phyloP scores from a whole-genome alignment of 176 grass and related monocot species.

The Cenchrus americanus region DNA sequence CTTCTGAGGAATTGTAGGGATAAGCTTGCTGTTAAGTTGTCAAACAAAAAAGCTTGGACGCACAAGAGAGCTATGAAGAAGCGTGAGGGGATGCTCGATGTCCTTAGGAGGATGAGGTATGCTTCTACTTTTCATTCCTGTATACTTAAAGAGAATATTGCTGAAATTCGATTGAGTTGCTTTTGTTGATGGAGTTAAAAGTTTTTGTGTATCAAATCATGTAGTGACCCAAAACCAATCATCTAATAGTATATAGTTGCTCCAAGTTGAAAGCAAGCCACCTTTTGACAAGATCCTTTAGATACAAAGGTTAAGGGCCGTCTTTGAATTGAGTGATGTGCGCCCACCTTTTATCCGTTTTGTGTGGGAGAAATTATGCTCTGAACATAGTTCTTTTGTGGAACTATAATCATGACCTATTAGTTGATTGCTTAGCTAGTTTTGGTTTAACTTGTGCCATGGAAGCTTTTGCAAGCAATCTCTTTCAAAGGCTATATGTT shows the following conservation, averaged over 20 bases:
- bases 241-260: conserved; percentile 22
- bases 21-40: conserved; percentile 47
- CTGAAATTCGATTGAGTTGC: conserved; percentile 26
- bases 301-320: conserved; percentile 16
- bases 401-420: not conserved
- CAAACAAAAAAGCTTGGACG: conserved; percentile 52
- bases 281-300: conserved; percentile 14
- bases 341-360: not conserved
- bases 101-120: conserved; percentile 64
- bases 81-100: conserved; percentile 44
- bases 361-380: not conserved
- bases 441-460: not conserved
- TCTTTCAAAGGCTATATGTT: not conserved
- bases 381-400: not conserved
- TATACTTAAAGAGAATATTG: conserved; percentile 21
- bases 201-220: conserved; percentile 39
- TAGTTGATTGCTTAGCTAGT: not conserved
- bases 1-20: conserved; percentile 44
- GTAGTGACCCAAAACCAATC: conserved; percentile 29
- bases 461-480: not conserved
- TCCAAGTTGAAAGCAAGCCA: conserved; percentile 29
- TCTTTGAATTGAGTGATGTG: conserved; percentile 24
- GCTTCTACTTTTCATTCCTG: conserved; percentile 31
- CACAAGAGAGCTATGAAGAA: conserved; percentile 57
- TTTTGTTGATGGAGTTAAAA: conserved; percentile 37